Evolutionary conservation across 2,329 filamentous ascomycete species (phyloP), one percentile per base, ranked within the genome.

Genomic region (Cladosporium phlei): DNA sequence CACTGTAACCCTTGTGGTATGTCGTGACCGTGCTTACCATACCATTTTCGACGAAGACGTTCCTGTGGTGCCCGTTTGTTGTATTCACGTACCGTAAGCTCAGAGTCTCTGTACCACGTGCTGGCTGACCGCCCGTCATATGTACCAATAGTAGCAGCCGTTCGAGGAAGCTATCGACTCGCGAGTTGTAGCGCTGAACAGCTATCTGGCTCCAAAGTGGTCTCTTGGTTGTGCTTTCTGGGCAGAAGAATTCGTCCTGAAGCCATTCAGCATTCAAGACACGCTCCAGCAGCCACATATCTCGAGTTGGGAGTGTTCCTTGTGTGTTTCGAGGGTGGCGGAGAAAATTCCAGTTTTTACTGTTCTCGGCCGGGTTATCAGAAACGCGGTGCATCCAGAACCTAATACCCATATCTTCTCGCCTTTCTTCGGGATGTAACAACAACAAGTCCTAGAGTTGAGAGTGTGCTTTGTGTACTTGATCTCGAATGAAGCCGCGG

Each of bases 1-100:
- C 38, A 12, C 29, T 46, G 27, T 53, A 51, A 20, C 48, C 50
- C 25, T 57, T 58, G 37, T 55, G 46, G 46, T 57, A 58, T 2
- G 24, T 20, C 5, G 53, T 57, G 2, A 56, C 53, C 7, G 38
- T 39, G 16, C 33, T 37, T 2, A 56, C 46, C 17, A 55, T 25
- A 4, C 54, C 47, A 17, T 57, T 32, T 28, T 55, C 49, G 19
- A 55, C 35, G 34, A 57, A 55, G 2, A 54, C 40, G 12, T 38
- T 50, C 3, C 52, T 34, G 37, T 51, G 34, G 8, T 49, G 20
- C 11, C 55, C 46, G 4, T 52, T 21, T 8, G 30, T 17, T 5
- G 52, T 55, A 21, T 57, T 57, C 9, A 35, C n/a, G 30, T 49
- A 30, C 25, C 32, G 37, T 10, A 57, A n/a, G 11, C 28, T 47